Percentiles rank a stretch among this genome's conserved stretches.
Conservation (phyloP, 2,329 filamentous ascomycete genomes). For the Aspergillus flavus region DNA sequence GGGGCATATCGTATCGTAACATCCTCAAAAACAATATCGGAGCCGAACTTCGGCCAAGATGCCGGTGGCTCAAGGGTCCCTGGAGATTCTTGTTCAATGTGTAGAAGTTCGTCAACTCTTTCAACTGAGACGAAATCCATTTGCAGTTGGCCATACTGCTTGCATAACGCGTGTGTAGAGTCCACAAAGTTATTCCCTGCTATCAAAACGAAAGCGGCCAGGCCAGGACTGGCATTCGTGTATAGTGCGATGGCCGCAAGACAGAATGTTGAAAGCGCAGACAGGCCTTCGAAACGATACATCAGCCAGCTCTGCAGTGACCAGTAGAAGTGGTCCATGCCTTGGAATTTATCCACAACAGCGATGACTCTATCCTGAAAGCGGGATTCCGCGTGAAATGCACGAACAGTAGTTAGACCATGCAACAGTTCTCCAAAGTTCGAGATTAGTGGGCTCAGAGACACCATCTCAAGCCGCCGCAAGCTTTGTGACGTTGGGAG, state of each 20-base stretch:
- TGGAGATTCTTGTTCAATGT: constrained; percentile 72
- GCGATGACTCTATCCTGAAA: constrained; percentile 80
- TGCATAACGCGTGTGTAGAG: constrained; percentile 73
- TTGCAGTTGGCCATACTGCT: constrained; percentile 79
- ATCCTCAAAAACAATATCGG: constrained; percentile 74
- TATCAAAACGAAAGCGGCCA: constrained; percentile 81
- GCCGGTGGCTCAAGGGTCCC: constrained; percentile 71
- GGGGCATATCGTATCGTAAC: constrained; percentile 80
- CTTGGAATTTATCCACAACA: constrained; percentile 86
- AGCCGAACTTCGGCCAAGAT: constrained; percentile 72
- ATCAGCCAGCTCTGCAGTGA: constrained; percentile 82
- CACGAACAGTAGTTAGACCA: constrained; percentile 82
- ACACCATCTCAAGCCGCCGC: constrained; percentile 84
- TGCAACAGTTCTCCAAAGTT: constrained; percentile 89
- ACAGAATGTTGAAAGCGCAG: constrained; percentile 71
- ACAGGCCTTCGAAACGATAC: constrained; percentile 74
- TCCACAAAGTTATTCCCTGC: constrained; percentile 66
- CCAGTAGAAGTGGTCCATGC: constrained; percentile 97
- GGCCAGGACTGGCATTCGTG: constrained; percentile 72
- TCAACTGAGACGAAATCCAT: constrained; percentile 93
- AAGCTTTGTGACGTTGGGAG: constrained; percentile 82
- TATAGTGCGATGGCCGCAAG: constrained; percentile 75
- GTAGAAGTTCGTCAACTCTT: constrained; percentile 77
- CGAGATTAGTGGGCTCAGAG: constrained; percentile 82
- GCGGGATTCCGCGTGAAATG: constrained; percentile 74